Evolutionary conservation across 2,329 filamentous ascomycete species (phyloP).

Genomic region (Aspergillus sp.): DNA sequence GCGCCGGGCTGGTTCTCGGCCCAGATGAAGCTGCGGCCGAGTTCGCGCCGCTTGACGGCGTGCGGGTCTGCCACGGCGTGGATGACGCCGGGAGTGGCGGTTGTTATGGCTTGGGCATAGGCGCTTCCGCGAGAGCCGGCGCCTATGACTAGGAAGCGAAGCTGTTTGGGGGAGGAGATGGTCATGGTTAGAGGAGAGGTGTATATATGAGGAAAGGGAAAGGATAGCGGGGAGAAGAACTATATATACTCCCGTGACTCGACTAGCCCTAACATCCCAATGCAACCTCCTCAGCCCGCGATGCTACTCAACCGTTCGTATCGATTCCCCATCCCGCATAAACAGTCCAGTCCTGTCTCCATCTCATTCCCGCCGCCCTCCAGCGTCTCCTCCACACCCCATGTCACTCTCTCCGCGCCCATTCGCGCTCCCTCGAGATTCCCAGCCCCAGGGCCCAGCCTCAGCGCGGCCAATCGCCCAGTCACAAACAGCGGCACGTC

Average conservation of each 20-base stretch:
- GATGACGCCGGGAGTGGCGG: slow-evolving; percentile 58
- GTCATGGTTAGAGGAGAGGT: neutral
- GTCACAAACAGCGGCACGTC: slow-evolving; percentile 66
- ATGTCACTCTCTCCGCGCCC: slow-evolving; percentile 64
- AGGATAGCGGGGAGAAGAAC: neutral
- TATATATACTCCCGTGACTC: slow-evolving; percentile 1
- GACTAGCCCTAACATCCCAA: neutral
- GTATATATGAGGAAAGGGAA: too few relatives aligned
- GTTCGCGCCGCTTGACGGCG: slow-evolving; percentile 61
- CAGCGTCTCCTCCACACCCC: slow-evolving; percentile 56
- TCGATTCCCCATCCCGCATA: slow-evolving; percentile 33
- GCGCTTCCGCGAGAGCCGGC: slow-evolving; percentile 69
- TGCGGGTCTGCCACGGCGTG: slow-evolving; percentile 74
- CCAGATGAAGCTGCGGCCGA: slow-evolving; percentile 70
- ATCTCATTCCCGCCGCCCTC: slow-evolving; percentile 15
- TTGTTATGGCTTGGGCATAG: slow-evolving; percentile 61
- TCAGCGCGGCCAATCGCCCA: slow-evolving; percentile 57
- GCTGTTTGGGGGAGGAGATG: slow-evolving; percentile 15
- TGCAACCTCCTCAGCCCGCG: neutral
- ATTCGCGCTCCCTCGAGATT: slow-evolving; percentile 66
- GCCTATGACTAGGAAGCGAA: slow-evolving; percentile 69
- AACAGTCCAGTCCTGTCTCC: slow-evolving; percentile 23
- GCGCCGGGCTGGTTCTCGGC: slow-evolving; percentile 40
- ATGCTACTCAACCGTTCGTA: slow-evolving; percentile 21
- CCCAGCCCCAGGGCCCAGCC: slow-evolving; percentile 61